Evolutionary conservation across 1,139 yeast genomes (phyloP), one percentile per base, ranked within the genome.

Genomic region (Hyphopichia khmerensis): DNA sequence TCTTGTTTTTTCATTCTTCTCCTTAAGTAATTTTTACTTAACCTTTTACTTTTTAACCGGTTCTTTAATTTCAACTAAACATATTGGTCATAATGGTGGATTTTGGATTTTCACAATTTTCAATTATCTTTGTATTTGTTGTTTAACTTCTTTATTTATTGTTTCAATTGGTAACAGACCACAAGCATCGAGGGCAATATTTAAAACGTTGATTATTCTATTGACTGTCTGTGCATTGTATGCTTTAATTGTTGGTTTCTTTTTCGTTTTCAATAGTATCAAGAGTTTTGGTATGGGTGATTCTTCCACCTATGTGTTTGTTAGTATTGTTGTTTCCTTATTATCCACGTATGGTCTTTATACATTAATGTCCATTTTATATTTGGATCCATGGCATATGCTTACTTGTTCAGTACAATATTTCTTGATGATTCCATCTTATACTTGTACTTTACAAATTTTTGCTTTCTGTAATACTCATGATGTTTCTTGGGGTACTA

Each of bases 401-500:
- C 37, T 90, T 40, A 85, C 96, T 1, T 89, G 96, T 39, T 82
- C 95, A 0, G 48, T 83, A 11, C 97, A 90, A 64, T 90, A 90
- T 69, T 88, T 90, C 66, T 62, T 89, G 57, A 78, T 91, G 75
- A 74, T 90, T 43, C 97, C 98, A n/a, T 84, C 93, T 0, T 90
- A 88, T 61, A 84, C 95, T 3, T 88, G 96, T 65, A 86, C 96
- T 1, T 71, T 90, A 48, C 97, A 90, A 64, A 88, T 90, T 44
- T 90, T 88, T 67, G 96, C 98, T 1, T 88, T 89, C 63, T 90
- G 98, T 67, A 90, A 90, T 60, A 89, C 96, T 4, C 96, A 90
- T 66, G 97, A 90, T 72, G 96, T 90, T 41, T 86, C 96, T 0
- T 91, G 97, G 97, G 97, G 97, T 65, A 91, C 97, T 0, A 90